These are phyloP conservation scores for Rubia balearica DNA, from an alignment of 305 asterid species.

Conservation along the genomic window DNA sequence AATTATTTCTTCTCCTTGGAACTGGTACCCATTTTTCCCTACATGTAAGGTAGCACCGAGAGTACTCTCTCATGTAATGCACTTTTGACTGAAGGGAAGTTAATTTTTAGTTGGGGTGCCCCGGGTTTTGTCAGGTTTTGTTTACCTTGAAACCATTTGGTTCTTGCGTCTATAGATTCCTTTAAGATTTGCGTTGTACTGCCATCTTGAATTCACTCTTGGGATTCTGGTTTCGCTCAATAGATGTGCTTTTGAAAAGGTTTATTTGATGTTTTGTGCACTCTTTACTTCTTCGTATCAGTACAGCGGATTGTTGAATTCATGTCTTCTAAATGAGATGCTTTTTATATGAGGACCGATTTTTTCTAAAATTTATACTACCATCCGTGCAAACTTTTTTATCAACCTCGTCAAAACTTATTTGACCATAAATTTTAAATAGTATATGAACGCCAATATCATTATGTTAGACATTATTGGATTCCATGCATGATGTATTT, in stretches of 20 bases:
- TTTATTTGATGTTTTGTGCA: neutral
- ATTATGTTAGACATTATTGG: no score
- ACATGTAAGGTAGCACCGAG: neutral
- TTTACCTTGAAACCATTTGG: neutral
- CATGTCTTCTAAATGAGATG: no score
- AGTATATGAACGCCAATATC: no score
- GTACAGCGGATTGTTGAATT: neutral
- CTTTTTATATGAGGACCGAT: no score
- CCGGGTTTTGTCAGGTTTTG: conserved; percentile 3
- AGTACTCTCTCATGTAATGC: neutral
- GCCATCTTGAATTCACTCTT: neutral
- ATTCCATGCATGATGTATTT: no score
- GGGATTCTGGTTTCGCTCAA: neutral
- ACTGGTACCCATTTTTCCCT: neutral
- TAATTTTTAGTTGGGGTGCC: neutral
- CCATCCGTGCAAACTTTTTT: no score
- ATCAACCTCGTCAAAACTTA: no score
- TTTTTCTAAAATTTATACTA: no score
- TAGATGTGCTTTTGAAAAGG: neutral
- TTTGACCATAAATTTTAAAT: no score
- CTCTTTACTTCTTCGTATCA: neutral
- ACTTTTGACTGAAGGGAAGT: neutral
- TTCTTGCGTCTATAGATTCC: conserved; percentile 1
- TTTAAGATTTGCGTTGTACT: no score
- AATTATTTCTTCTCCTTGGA: neutral